phyloP scores from a whole-genome alignment of 345 rosid species.

The Eucalyptus polybractea region DNA sequence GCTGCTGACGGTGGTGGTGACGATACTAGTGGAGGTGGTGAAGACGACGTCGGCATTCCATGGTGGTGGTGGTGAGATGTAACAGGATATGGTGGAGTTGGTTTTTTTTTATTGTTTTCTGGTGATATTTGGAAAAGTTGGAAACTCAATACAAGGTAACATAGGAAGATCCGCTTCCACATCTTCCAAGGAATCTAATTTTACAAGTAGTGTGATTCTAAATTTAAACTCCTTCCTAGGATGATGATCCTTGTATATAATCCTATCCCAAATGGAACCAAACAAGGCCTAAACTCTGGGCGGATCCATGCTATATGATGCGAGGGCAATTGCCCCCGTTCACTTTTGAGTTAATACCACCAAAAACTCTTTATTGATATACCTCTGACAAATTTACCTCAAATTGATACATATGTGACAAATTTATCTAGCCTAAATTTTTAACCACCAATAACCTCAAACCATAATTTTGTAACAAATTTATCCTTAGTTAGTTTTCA shows the following conservation, averaged over 20 bases:
- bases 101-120: not conserved
- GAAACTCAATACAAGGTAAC: not conserved
- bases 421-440: no score
- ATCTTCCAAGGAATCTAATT: not conserved
- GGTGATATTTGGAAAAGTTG: not conserved
- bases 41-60: not conserved
- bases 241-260: not conserved
- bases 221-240: not conserved
- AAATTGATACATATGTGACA: no score
- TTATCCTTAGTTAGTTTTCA: no score
- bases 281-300: not conserved
- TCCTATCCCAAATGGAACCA: not conserved
- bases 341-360: not conserved
- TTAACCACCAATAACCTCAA: no score
- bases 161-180: not conserved
- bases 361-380: no score
- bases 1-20: not conserved
- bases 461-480: no score
- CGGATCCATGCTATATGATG: not conserved
- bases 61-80: not conserved
- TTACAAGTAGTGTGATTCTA: not conserved
- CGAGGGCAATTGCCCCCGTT: not conserved
- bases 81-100: not conserved
- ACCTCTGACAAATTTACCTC: rapidly evolving
- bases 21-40: not conserved